Base-by-base conservation (phyloP, 768 basidiomycete species). In the Tulasnella sp. region DNA sequence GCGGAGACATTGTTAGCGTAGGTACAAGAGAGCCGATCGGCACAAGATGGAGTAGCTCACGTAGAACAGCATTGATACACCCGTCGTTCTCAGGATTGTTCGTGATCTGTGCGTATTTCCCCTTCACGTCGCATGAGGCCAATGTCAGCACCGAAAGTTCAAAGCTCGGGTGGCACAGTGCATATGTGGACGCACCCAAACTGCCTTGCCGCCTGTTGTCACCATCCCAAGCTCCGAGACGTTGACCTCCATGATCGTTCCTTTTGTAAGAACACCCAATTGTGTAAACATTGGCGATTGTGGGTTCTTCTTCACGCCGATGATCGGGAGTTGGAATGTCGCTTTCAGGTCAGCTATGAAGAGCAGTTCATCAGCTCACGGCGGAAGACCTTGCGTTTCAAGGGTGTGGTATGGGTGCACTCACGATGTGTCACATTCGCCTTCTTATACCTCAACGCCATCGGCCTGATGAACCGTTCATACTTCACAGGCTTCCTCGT, bases 271-370 rank as follows among this genome's bases (percentile, higher is more conserved):
- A 38, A 99, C 96, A 52, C 94, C 94, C 42, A 93, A 81, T 67
- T 92, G 89, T 0, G 92, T 92, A 68, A 92, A 93, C 87, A 93
- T 93, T 0, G 96, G 94, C 19, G 92, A 96, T 70, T 98, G 96
- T 24, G 96, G 96, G 68, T 99, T 99, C 77, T 98, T 98, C 79
- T 99, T 99, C 59, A 99, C 96, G 46, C 90, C 90, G 45, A 99
- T 75, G 64, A 99, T 98, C 65, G 94, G 92, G 3, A 99, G 78
- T 70, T 99, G 96, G 81, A 99, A 99, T 3, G 96, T 99, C 7
- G 94, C 96, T 73, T 94, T 97, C 49, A 98, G 75, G 69, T 97
- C 94, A 59, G 94, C 92, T 96, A 68, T 24, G 42, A 60, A n/a
- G 59, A 17, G 24, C 41, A 31, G 48, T 21, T 21, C 22, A 38